Conservation (phyloP, 202 grass and related monocot genomes). For the Schoenoplectus tabernaemontani region DNA sequence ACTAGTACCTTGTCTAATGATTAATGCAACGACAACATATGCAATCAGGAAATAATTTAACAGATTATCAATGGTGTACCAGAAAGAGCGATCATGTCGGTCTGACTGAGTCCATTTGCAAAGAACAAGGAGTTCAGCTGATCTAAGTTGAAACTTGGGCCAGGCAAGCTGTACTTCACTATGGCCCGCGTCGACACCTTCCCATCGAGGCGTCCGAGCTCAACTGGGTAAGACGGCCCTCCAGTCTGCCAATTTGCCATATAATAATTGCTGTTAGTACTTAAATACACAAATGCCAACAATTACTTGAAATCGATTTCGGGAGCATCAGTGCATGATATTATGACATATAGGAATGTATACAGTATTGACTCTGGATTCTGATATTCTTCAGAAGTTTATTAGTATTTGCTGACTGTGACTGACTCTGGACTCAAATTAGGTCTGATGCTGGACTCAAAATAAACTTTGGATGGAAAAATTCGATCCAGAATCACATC, state of each 20-base stretch:
- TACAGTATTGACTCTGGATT: background rate
- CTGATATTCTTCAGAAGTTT: no score
- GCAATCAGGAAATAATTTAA: background rate
- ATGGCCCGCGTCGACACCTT: conserved; percentile 47
- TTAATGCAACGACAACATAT: background rate
- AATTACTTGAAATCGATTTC: background rate
- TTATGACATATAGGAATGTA: background rate
- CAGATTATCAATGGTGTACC: conserved; percentile 18
- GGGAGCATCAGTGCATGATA: background rate
- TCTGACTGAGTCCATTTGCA: conserved; percentile 50
- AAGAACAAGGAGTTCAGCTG: conserved; percentile 55
- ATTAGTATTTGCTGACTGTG: no score
- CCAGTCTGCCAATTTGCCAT: conserved; percentile 28
- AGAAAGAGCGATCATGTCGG: conserved; percentile 71
- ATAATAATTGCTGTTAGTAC: background rate
- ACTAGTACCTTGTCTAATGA: background rate
- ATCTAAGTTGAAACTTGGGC: conserved; percentile 55
- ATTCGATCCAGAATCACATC: no score
- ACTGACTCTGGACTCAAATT: no score
- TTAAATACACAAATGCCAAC: background rate
- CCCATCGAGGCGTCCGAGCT: conserved; percentile 69
- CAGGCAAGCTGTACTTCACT: conserved; percentile 55
- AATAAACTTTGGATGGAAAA: no score
- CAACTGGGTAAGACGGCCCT: conserved; percentile 52
- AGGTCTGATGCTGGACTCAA: no score